Conservation (phyloP, 768 basidiomycete species). For the Tricholoma hemisulphureum region DNA sequence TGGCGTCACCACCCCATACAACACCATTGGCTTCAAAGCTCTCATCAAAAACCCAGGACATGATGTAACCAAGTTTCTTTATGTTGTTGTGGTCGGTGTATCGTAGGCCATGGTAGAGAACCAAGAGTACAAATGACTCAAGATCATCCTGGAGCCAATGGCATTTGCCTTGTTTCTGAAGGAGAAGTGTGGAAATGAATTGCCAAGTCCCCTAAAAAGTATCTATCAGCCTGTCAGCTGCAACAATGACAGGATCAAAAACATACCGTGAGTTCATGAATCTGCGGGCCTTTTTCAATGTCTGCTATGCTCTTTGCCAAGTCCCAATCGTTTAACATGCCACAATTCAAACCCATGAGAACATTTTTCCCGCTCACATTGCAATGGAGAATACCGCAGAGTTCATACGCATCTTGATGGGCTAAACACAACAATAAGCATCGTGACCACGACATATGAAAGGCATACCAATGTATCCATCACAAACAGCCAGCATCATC, state of each 20-base stretch:
- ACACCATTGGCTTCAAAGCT: not conserved
- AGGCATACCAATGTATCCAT: conserved; percentile 21
- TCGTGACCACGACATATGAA: not conserved
- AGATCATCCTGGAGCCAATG: conserved; percentile 1
- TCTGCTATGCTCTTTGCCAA: not conserved
- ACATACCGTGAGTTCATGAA: conserved; percentile 1
- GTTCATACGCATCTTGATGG: conserved; percentile 3
- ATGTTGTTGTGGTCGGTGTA: not conserved
- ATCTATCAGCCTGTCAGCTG: not conserved
- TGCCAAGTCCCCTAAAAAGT: conserved; percentile 6
- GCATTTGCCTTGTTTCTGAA: not conserved
- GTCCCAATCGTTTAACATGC: conserved; percentile 5
- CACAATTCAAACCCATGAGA: not conserved
- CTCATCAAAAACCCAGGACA: not conserved
- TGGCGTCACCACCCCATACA: not conserved
- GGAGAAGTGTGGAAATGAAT: conserved; percentile 4
- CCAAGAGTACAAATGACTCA: not conserved
- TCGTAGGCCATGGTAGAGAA: conserved; percentile 1
- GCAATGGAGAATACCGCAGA: not conserved
- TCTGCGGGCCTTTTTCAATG: not conserved
- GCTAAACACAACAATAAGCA: not conserved
- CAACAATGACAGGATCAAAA: not conserved
- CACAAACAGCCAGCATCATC: conserved; percentile 11
- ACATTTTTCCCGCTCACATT: conserved; percentile 4
- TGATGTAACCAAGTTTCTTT: not conserved